Base-by-base conservation (phyloP, 192 early-diverging fungal species). In the Ambispora gerdemannii region DNA sequence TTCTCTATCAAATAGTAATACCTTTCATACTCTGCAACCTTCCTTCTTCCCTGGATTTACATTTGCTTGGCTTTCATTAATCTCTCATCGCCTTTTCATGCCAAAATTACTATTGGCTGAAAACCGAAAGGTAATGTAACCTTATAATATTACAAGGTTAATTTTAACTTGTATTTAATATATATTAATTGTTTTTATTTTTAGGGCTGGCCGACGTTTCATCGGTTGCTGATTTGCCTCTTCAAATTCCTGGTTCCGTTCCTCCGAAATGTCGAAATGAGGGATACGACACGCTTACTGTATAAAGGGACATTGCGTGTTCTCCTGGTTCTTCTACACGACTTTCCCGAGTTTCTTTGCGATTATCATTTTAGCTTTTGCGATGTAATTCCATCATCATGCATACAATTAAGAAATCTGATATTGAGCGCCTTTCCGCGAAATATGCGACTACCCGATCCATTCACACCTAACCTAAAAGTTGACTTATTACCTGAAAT, bases 331-430 rank as follows among this genome's bases (percentile, higher is more conserved):
- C 76, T 99, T 10, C 77, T 97, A 66, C 95, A 97, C 75, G 97
- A 99, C 75, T 97, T 94, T 75, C 97, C 97, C 17, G 97, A 99
- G 79, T 99, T 97, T 78, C 81, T 99, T 63, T 90, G 93, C 70
- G 91, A 89, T 69, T 92, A 96, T 70, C 92, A 95, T 73, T 91
- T 94, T 63, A 89, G 87, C 50, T 89, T 99, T 73, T 91, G 93
- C 72, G 90, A 97, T 78, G 89, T 92, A 19, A 94, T 99, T 50
- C 97, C 97, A 2, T 77, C 85, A 20, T 83, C 81, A 15, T 99
- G 97, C 75, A 91, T 97, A 59, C 97, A 99, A 76, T 81, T 99
- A 27, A 87, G 95, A 32, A 99, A 99, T 74, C 79, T 99, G 72
- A 91, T 99, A 61, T 82, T 99, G n/a, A 94, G 93, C 65, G 95